Percentiles rank a stretch among this genome's conserved stretches.
Conservation (phyloP, 2,329 filamentous ascomycete species). For the Zymoseptoria crescenta region DNA sequence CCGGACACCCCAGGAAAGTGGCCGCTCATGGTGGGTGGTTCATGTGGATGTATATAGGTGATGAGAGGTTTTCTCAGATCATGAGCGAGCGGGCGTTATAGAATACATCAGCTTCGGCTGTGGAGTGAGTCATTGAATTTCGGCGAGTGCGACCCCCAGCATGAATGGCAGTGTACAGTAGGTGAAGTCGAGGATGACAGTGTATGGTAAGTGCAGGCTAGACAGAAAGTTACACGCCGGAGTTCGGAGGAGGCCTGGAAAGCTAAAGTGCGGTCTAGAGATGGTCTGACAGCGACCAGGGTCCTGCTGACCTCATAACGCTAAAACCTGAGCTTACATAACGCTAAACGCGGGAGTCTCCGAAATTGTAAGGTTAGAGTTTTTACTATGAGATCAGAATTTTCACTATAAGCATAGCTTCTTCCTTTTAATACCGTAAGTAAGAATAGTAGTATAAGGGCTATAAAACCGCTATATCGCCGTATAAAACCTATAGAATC, state of each 20-base stretch:
- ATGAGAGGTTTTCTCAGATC: not conserved
- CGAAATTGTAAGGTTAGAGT: too few species aligned
- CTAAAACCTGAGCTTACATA: too few species aligned
- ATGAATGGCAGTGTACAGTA: not conserved
- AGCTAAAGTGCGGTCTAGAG: not conserved
- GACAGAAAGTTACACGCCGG: not conserved
- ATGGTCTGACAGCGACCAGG: too few species aligned
- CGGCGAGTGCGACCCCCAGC: not conserved
- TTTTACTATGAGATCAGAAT: too few species aligned
- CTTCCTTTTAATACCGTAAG: too few species aligned
- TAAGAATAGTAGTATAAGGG: too few species aligned
- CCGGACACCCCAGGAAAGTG: constrained; percentile 7
- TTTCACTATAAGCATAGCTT: too few species aligned
- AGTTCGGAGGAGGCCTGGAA: not conserved
- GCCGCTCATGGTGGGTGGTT: constrained; percentile 12
- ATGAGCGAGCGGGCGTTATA: not conserved
- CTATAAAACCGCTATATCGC: too few species aligned
- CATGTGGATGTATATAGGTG: not conserved
- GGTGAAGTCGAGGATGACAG: not conserved
- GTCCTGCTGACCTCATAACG: too few species aligned
- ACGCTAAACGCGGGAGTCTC: too few species aligned
- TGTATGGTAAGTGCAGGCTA: not conserved
- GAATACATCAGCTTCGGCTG: not conserved
- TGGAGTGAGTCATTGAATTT: not conserved
- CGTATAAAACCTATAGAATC: too few species aligned